phyloP scores from a whole-genome alignment of 1,139 yeast species.

The Blastobotrys proliferans region DNA sequence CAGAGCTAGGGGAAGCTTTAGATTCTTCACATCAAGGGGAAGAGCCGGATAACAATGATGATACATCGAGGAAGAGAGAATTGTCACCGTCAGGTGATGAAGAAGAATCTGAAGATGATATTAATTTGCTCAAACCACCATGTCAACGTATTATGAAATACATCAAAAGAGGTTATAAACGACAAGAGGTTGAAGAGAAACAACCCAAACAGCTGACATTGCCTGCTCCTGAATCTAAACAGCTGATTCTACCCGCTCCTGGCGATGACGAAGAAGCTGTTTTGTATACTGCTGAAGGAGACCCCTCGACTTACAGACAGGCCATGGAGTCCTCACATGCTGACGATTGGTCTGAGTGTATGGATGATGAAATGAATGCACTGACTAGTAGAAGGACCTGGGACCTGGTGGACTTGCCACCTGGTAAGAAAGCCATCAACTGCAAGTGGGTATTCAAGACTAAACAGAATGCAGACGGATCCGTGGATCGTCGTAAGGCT shows the following conservation, averaged over 20 bases:
- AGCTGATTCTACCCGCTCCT: neutral
- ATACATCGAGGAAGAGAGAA: neutral
- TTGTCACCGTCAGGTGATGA: neutral
- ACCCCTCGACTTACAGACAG: neutral
- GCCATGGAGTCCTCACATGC: neutral
- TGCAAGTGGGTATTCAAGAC: constrained; percentile 22
- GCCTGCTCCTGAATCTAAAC: neutral
- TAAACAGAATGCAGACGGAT: constrained; percentile 15
- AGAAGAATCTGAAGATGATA: neutral
- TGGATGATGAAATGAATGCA: neutral
- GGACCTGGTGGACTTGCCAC: neutral
- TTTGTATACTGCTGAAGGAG: neutral
- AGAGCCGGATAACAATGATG: neutral
- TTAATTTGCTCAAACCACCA: neutral
- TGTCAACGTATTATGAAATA: neutral
- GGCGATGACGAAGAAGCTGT: neutral
- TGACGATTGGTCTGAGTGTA: neutral
- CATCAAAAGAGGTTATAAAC: neutral
- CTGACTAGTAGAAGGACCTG: neutral
- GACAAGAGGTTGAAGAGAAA: neutral
- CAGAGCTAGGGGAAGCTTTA: neutral
- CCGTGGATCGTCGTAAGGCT: constrained; percentile 20
- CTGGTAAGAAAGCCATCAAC: neutral
- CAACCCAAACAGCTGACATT: neutral
- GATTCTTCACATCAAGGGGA: neutral